Conservation (phyloP, 495 filamentous ascomycete genomes). For the Trichoderma gamsii region DNA sequence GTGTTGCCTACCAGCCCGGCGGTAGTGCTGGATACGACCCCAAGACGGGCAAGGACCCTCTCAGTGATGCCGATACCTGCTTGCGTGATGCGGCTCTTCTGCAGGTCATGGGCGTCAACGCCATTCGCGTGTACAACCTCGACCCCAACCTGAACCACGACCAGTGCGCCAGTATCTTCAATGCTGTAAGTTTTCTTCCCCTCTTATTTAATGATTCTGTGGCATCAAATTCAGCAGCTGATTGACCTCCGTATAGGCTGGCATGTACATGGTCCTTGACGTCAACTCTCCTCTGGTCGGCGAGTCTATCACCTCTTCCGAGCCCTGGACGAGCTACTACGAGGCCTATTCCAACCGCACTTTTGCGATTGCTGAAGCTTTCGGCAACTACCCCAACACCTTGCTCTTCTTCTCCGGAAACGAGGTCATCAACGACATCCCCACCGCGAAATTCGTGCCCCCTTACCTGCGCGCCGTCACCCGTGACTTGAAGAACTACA, state of each 20-base stretch:
- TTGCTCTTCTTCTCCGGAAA: conserved; percentile 92
- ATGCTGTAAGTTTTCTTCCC: conserved; percentile 55
- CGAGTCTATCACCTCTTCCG: conserved; percentile 64
- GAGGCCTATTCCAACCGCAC: conserved; percentile 70
- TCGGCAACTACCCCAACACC: conserved; percentile 87
- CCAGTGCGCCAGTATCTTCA: conserved; percentile 86
- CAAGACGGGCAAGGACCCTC: conserved; percentile 55
- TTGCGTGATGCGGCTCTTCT: conserved; percentile 88
- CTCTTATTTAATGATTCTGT: background rate
- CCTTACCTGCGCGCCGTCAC: conserved; percentile 67
- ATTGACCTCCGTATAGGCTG: conserved; percentile 25
- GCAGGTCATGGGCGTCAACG: conserved; percentile 78
- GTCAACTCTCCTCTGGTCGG: conserved; percentile 86
- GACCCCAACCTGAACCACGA: conserved; percentile 81
- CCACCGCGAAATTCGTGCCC: conserved; percentile 50
- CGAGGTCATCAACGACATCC: conserved; percentile 76
- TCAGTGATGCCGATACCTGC: conserved; percentile 69
- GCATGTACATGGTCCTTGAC: conserved; percentile 63
- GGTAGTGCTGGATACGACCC: conserved; percentile 74
- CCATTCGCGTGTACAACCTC: conserved; percentile 91
- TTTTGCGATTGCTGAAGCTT: conserved; percentile 87
- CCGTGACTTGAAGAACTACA: conserved; percentile 84
- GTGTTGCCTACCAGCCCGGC: conserved; percentile 92
- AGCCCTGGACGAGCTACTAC: conserved; percentile 69
- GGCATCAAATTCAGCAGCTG: background rate